These are phyloP conservation scores for Dipodascus geniculatus DNA, from an alignment of 805 yeast species.

Conservation along the genomic window DNA sequence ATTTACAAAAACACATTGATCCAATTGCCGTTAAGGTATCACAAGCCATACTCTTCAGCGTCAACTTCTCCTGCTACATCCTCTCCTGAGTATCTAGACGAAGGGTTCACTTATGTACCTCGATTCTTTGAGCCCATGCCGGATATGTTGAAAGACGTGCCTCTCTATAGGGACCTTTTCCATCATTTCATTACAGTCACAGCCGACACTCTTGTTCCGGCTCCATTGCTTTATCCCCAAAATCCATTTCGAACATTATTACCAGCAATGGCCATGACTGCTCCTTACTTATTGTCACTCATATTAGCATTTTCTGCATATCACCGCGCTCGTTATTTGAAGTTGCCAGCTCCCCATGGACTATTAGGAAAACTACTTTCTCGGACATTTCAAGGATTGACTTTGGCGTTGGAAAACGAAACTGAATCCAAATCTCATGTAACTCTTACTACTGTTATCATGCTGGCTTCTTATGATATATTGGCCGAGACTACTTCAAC, in stretches of 20 bases:
- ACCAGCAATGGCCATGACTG: constrained; percentile 57
- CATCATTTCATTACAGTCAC: constrained; percentile 53
- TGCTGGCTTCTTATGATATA: constrained; percentile 47
- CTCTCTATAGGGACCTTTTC: constrained; percentile 48
- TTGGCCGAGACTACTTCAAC: constrained; percentile 24
- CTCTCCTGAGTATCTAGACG: not conserved
- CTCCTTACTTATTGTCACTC: constrained; percentile 43
- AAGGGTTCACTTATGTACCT: constrained; percentile 16
- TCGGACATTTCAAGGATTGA: constrained; percentile 45
- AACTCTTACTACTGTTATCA: constrained; percentile 49
- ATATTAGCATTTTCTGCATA: constrained; percentile 40
- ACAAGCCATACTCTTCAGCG: not conserved
- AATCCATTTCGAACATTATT: constrained; percentile 57
- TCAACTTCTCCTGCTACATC: constrained; percentile 4
- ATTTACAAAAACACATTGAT: not conserved
- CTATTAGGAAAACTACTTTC: constrained; percentile 42
- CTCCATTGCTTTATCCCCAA: constrained; percentile 43
- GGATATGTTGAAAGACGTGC: constrained; percentile 45
- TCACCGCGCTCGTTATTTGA: constrained; percentile 22
- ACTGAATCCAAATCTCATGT: constrained; percentile 49
- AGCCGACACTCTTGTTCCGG: constrained; percentile 51
- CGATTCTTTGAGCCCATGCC: constrained; percentile 41
- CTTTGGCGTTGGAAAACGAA: constrained; percentile 38
- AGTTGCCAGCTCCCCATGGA: constrained; percentile 18
- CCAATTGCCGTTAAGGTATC: not conserved